Evolutionary conservation across 2,329 filamentous ascomycete species (phyloP).

Genomic region (Bipolaris sorokiniana): DNA sequence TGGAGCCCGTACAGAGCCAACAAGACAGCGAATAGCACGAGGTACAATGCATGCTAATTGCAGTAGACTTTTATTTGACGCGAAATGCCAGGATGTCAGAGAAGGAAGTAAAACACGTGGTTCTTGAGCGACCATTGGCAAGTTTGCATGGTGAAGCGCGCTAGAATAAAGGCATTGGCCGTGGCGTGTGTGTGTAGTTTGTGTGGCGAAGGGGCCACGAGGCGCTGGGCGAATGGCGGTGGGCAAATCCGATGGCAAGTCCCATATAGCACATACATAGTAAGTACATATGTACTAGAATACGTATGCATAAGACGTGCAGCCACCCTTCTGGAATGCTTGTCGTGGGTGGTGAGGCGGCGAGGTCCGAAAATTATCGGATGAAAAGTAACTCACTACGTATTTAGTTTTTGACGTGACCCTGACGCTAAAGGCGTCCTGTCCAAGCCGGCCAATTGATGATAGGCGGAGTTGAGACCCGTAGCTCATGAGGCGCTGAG

Average conservation of each 20-base stretch:
- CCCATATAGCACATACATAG: background rate
- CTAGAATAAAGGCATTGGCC: background rate
- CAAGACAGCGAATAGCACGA: background rate
- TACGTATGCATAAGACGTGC: background rate
- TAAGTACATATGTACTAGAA: no score
- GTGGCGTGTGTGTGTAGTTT: background rate
- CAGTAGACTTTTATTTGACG: background rate
- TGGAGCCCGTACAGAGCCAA: background rate
- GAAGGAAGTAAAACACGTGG: background rate
- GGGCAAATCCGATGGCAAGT: background rate
- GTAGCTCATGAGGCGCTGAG: background rate
- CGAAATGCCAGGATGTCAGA: background rate
- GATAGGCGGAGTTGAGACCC: background rate
- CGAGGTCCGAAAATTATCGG: conserved; percentile 11
- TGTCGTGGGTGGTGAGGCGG: background rate
- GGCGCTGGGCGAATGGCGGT: no score
- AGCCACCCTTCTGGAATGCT: conserved; percentile 5
- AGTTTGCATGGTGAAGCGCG: background rate
- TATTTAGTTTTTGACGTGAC: conserved; percentile 1
- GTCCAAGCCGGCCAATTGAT: background rate
- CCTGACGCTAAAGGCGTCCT: background rate
- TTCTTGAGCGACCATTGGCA: background rate
- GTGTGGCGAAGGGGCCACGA: no score
- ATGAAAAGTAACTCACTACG: background rate
- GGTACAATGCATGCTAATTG: background rate